Evolutionary conservation across 2,329 filamentous ascomycete species (phyloP), one percentile per base, ranked within the genome.

Genomic region (Cyphellophora attinorum): DNA sequence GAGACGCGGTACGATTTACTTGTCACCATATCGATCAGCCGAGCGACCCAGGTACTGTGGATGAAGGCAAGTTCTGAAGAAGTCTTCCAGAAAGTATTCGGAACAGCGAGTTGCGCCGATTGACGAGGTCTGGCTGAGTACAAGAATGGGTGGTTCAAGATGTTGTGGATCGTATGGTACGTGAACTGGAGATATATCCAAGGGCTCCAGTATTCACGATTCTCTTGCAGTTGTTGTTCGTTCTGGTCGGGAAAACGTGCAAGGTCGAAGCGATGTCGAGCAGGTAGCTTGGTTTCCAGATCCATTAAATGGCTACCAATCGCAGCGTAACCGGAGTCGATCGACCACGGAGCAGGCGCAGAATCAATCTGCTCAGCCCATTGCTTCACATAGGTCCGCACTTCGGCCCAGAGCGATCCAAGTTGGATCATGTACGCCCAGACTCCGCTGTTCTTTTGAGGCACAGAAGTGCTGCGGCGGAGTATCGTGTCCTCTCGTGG

Each of bases 21-120:
- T 2, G 63, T 54, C 1, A 68, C 62, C 68, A 72, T 70, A 31
- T 70, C 67, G 23, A 72, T 69, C 50, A 72, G 61, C 3, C 68
- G 60, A 11, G 68, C 66, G 27, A 71, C 62, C 68, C 68, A 72
- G 0, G 68, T 72, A 2, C 65, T 61, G 31, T 72, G 68, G 2
- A 71, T 50, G 1, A 72, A 49, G 0, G 67, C 68, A 10, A 68
- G 49, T 42, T 72, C 68, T 0, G 65, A 70, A 0, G 67, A 70
- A 3, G 65, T 51, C 27, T 65, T 56, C 68, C 68, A 72, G 37
- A 72, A 72, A 0, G 65, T 68, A 36, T 72, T 72, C 0, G 68
- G 68, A 5, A 70, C 70, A n/a, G 21, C 21, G 21, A 25, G 21
- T n/a, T 49, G 34, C 2, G 31, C 18, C 4, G 37, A 38, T 13